phyloP scores from a whole-genome alignment of 768 basidiomycete genomes.

The Boletus edulis region DNA sequence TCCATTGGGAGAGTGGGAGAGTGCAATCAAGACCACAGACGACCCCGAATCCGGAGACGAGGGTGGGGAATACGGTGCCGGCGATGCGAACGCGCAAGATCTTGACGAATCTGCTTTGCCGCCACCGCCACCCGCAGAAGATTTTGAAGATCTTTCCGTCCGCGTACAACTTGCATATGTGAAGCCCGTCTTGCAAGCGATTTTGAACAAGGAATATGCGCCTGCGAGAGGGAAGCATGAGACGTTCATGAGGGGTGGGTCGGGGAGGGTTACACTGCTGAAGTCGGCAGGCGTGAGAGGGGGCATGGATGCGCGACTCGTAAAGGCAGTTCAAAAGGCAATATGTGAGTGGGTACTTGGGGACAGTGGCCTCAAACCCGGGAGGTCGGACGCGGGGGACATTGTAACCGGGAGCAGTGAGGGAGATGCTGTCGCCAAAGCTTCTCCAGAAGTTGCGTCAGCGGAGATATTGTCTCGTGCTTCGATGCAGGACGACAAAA shows the following conservation, averaged over 20 bases:
- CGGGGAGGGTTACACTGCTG: conserved; percentile 36
- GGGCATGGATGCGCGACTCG: conserved; percentile 36
- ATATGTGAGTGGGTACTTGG: conserved; percentile 30
- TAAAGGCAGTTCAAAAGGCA: conserved; percentile 35
- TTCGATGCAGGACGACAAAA: conserved; percentile 9
- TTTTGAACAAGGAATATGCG: conserved; percentile 53
- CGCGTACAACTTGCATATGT: conserved; percentile 62
- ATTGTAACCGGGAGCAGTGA: not conserved
- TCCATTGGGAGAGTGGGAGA: conserved; percentile 58
- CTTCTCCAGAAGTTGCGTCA: not conserved
- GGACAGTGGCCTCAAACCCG: conserved; percentile 8
- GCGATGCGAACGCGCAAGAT: conserved; percentile 33
- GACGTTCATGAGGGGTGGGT: conserved; percentile 58
- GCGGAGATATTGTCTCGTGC: not conserved
- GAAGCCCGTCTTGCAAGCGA: conserved; percentile 59
- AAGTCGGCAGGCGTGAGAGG: conserved; percentile 37
- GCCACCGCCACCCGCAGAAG: conserved; percentile 41
- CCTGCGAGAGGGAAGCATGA: conserved; percentile 52
- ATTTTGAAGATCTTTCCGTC: conserved; percentile 51
- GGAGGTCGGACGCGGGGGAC: conserved; percentile 4
- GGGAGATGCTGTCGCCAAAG: not conserved
- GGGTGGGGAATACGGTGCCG: conserved; percentile 21
- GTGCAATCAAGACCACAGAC: conserved; percentile 32
- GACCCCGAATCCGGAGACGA: conserved; percentile 31
- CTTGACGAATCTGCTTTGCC: conserved; percentile 22